Conservation (phyloP, 2,329 filamentous ascomycete species). For the Diaporthe ampelina region DNA sequence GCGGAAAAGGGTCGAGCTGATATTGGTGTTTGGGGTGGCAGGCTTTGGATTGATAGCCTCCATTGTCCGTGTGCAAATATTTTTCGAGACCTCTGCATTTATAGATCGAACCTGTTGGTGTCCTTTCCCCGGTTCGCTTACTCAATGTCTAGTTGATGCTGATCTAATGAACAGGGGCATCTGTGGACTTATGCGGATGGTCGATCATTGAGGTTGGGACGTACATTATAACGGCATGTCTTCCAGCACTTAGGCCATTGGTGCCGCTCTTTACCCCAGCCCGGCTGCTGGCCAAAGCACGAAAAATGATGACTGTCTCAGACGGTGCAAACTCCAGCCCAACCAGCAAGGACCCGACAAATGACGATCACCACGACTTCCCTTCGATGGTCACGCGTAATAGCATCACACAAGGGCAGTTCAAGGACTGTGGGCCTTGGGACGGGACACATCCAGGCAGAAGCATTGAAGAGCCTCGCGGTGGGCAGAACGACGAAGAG, state of each 20-base stretch:
- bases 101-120: conserved; percentile 18
- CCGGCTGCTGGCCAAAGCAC: neutral
- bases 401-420: neutral
- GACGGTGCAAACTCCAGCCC: neutral
- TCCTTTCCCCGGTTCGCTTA: neutral
- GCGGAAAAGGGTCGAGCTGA: conserved; percentile 10
- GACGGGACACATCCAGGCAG: neutral
- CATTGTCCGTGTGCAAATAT: conserved; percentile 10
- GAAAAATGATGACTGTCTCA: neutral
- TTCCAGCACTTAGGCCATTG: conserved; percentile 11
- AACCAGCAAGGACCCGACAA: neutral
- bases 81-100: conserved; percentile 6
- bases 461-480: neutral
- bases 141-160: neutral
- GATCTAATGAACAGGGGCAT: neutral
- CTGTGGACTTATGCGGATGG: conserved; percentile 2
- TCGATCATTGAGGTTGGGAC: conserved; percentile 15
- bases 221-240: conserved; percentile 15
- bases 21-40: conserved; percentile 13
- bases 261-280: neutral
- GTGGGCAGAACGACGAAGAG: neutral
- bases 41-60: conserved; percentile 15
- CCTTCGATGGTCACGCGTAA: neutral
- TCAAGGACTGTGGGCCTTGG: neutral
- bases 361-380: neutral